Base-by-base conservation (phyloP, 2,329 filamentous ascomycete genomes). In the Pseudogymnoascus sp. region DNA sequence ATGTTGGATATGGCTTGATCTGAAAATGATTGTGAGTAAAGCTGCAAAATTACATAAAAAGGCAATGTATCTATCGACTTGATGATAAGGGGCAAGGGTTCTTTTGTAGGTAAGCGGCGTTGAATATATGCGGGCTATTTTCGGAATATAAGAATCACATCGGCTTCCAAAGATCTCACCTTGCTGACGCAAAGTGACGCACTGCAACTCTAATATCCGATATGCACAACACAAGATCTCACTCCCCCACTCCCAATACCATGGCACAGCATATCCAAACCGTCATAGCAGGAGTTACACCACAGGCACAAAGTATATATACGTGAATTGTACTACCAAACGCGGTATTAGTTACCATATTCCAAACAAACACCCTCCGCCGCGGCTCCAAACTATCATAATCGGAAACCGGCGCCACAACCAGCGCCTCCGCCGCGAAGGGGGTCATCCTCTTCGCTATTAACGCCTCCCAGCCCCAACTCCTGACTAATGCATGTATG, bases 281-380 rank as follows among this genome's bases (percentile, higher is more conserved):
- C 8, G 27, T 29, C 48, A 55, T n/a, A 10, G 1, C n/a, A 4
- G n/a, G 1, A 55, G 29, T 55, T 31, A 55, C 48, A 55, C 48
- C 29, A 52, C 45, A 55, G n/a, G 5, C 48, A 55, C 48, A 55
- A 18, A 21, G n/a, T 55, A 33, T 55, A 55, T 55, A 21, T 55
- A 55, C 29, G 27, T 55, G 48, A 55, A 55, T 55, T 55, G 48
- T 55, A 55, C 48, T 55, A 21, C 48, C 48, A 55, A 18, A 55
- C 9, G 9, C 3, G n/a, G 29, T 9, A 55, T 55, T 55, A 55
- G 29, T 55, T 33, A 55, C 48, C 48, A n/a, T 55, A 55, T 55
- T 55, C 48, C 48, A 55, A 55, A 33, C 29, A 18, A 18, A 18
- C 18, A 18, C 48, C 48, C 27, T 55, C 33, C 48, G 33, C 33